phyloP scores from a whole-genome alignment of 352 stramenopile species.

The Pythium aristosporum region DNA sequence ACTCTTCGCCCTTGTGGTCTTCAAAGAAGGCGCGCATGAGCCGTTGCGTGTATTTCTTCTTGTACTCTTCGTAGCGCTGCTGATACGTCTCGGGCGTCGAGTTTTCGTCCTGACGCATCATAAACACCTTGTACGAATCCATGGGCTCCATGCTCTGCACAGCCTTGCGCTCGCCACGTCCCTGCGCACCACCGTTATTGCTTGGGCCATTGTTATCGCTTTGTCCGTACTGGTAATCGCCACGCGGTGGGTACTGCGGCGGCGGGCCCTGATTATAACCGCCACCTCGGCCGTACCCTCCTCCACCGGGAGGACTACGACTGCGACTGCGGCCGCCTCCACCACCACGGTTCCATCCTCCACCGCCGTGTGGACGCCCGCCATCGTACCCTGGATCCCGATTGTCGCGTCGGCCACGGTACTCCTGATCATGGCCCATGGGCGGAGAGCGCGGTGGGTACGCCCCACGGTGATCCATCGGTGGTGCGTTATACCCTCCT shows the following conservation, averaged over 20 bases:
- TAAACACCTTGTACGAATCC: constrained; percentile 86
- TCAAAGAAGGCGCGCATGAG: constrained; percentile 85
- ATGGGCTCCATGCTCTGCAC: constrained; percentile 62
- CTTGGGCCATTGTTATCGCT: constrained; percentile 1
- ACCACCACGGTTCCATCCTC: constrained; percentile 17
- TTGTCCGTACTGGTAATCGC: constrained; percentile 17
- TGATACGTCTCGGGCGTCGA: constrained; percentile 78
- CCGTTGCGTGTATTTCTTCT: constrained; percentile 83
- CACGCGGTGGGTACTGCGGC: constrained; percentile 13
- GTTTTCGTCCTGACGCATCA: constrained; percentile 87
- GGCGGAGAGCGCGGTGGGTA: constrained; percentile 21
- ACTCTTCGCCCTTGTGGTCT: constrained; percentile 81
- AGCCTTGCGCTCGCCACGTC: constrained; percentile 30
- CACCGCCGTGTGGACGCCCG: constrained; percentile 17
- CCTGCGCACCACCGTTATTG: constrained; percentile 14
- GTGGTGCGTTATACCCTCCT: constrained; percentile 33
- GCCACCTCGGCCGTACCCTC: constrained; percentile 13
- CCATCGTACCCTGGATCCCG: constrained; percentile 29
- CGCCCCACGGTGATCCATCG: constrained; percentile 28
- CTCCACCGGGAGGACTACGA: constrained; percentile 31
- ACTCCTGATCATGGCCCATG: constrained; percentile 23
- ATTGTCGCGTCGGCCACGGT: constrained; percentile 31
- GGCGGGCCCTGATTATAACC: constrained; percentile 18
- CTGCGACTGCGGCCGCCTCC: constrained; percentile 34
- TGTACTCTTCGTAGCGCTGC: constrained; percentile 88